Evolutionary conservation across 164 flowering plant species (phyloP).

Genomic region (Piper betle): DNA sequence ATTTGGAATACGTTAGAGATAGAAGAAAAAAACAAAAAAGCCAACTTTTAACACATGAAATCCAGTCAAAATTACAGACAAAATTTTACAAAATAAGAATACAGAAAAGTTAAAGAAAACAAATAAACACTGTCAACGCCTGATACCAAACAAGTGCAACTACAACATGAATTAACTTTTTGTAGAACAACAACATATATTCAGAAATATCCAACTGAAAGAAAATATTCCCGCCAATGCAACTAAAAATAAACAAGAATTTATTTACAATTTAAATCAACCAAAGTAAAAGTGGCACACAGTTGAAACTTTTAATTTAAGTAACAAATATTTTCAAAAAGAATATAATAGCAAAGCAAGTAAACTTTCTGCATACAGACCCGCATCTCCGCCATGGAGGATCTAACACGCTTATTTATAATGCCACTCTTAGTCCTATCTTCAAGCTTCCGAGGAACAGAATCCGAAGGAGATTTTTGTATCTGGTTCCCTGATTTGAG

Average conservation of each 20-base stretch:
- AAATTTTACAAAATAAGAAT: no score
- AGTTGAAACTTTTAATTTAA: background rate
- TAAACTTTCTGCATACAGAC: conserved; percentile 22
- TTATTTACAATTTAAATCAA: no score
- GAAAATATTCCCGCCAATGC: no score
- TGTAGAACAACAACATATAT: no score
- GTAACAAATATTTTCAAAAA: background rate
- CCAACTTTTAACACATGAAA: background rate
- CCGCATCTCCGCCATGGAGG: conserved; percentile 57
- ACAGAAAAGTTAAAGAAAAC: no score
- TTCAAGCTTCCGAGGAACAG: conserved; percentile 33
- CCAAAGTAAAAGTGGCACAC: no score
- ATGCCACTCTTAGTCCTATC: conserved; percentile 47
- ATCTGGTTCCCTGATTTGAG: conserved; percentile 45
- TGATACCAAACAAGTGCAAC: no score
- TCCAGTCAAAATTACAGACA: background rate
- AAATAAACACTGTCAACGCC: no score
- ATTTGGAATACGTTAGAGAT: background rate
- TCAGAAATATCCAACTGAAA: no score
- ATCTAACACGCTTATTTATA: conserved; percentile 63
- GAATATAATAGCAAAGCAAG: background rate
- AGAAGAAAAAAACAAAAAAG: background rate
- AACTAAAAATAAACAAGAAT: no score
- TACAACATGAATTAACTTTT: no score
- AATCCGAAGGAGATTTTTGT: conserved; percentile 35